Base-by-base conservation (phyloP, 2,329 filamentous ascomycete species). In the Aspergillus puulaauensis region DNA sequence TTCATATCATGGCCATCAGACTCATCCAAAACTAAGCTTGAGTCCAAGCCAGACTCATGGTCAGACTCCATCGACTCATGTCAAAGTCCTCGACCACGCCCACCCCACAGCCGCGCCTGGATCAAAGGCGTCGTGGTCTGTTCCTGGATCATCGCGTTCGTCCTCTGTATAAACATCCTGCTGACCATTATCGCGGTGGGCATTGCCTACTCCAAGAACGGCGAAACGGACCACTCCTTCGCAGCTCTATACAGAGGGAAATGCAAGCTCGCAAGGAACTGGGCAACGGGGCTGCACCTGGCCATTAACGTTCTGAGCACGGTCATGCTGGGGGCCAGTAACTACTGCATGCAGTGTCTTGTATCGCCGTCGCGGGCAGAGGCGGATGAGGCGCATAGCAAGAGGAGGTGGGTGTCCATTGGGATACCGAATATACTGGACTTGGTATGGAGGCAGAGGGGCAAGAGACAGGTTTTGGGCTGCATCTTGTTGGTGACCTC, bases 281-380 rank as follows among this genome's bases (percentile, higher is more conserved):
- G 58, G 63, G 50, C 53, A 7, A 58, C 54, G 2, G 58, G 63
- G 12, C 53, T 80, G 0, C 80, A 83, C 66, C 63, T 83, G 24
- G 56, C 75, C 3, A 78, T 84, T 64, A 84, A 84, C 66, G 56
- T 73, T 1, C 67, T 82, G 33, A 75, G 76, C 31, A 81, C 79
- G 0, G 54, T 75, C 1, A 57, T 83, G 15, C 71, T 83, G 0
- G 73, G 74, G 2, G 78, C 78, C 4, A 79, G 77, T 40, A 82
- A 82, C 63, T 82, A 80, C 58, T 77, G 74, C 55, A 83, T 83
- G 79, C 82, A 85, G 58, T 72, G 78, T 19, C 66, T 85, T 12
- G 76, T 70, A 12, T 75, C 81, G 0, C 82, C 83, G 0, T 83
- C 79, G 1, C 69, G 83, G 23, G 57, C 64, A 8, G 80, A 84